Percentiles rank a stretch among this genome's conserved stretches.
These are phyloP conservation scores for Euphorbia schlechtendalii DNA, from an alignment of 441 rosid species.

Conservation along the genomic window DNA sequence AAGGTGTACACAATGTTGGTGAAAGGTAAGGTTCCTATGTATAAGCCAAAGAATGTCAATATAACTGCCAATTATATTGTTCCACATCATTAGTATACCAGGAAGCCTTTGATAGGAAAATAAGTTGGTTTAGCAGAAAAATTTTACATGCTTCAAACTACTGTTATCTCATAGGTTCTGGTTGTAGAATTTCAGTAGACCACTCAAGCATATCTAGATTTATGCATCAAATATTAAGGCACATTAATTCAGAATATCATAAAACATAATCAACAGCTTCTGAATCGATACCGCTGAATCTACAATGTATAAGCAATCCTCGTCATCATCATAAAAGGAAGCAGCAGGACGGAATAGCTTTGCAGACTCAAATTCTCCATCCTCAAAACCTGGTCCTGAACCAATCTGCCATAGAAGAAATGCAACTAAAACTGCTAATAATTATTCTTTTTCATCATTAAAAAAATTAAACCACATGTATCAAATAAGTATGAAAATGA, in stretches of 20 bases:
- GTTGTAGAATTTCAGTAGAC: neutral
- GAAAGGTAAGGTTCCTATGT: no score
- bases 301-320: slow-evolving; percentile 76
- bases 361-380: slow-evolving; percentile 87
- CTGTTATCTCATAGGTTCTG: neutral
- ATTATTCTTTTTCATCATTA: neutral
- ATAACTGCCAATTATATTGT: no score
- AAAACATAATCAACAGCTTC: slow-evolving; percentile 16
- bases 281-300: slow-evolving; percentile 74
- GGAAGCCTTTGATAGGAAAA: no score
- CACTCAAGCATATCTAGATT: slow-evolving; percentile 1
- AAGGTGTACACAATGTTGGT: no score
- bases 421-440: slow-evolving; percentile 29
- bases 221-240: neutral
- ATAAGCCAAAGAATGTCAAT: neutral
- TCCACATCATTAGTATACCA: no score
- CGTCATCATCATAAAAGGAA: slow-evolving; percentile 55
- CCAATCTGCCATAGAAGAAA: slow-evolving; percentile 78
- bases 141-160: neutral
- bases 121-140: no score
- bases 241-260: slow-evolving; percentile 4
- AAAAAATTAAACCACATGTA: neutral
- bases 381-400: slow-evolving; percentile 94
- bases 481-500: neutral
- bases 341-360: slow-evolving; percentile 81